Evolutionary conservation across 1,139 yeast species (phyloP).

Genomic region (Taphrina betulina): DNA sequence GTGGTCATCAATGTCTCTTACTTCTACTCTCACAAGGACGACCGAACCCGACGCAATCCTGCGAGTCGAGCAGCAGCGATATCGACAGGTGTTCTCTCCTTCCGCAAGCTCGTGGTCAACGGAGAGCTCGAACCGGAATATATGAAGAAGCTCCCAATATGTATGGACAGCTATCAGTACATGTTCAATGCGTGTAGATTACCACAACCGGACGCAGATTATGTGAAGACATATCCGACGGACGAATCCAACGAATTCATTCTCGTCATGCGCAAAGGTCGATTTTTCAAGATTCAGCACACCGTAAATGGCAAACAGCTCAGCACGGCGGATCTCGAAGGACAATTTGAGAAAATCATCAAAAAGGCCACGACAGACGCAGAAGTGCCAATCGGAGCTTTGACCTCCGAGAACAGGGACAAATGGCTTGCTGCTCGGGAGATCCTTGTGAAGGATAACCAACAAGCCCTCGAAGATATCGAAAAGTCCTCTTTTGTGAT

Average conservation of each 20-base stretch:
- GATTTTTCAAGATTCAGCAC: conserved; percentile 76
- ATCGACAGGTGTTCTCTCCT: conserved; percentile 47
- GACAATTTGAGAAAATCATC: conserved; percentile 58
- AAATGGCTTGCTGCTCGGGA: conserved; percentile 67
- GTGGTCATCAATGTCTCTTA: conserved; percentile 91
- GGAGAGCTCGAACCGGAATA: conserved; percentile 64
- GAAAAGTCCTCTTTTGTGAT: conserved; percentile 77
- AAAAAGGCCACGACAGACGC: conserved; percentile 50
- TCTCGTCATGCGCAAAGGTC: conserved; percentile 70
- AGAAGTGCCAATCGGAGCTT: conserved; percentile 66
- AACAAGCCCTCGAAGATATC: conserved; percentile 62
- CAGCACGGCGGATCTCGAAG: conserved; percentile 62
- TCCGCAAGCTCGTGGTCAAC: conserved; percentile 46
- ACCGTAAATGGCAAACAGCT: conserved; percentile 54
- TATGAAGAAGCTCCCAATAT: conserved; percentile 75
- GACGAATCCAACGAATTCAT: conserved; percentile 60
- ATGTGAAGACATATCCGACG: conserved; percentile 50
- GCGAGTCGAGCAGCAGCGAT: conserved; percentile 72
- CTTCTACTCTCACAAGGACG: conserved; percentile 79
- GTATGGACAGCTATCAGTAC: conserved; percentile 89
- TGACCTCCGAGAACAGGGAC: conserved; percentile 85
- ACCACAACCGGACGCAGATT: conserved; percentile 62
- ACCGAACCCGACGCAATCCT: conserved; percentile 58
- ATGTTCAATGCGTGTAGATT: conserved; percentile 90
- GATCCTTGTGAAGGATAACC: conserved; percentile 55